Evolutionary conservation across 306 rosid species (phyloP).

Genomic region (Mimosa pudica): DNA sequence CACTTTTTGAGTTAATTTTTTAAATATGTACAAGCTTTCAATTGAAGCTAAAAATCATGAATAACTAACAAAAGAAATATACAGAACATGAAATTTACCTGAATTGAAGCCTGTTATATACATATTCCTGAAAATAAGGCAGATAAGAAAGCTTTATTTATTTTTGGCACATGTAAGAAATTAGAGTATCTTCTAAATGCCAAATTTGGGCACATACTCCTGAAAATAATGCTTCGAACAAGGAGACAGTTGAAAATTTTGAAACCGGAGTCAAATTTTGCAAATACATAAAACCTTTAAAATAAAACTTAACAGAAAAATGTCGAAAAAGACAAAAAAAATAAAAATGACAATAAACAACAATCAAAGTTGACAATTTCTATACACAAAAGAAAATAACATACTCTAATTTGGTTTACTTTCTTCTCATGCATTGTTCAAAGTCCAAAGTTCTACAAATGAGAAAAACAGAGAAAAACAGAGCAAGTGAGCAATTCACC

Average conservation of each 20-base stretch:
- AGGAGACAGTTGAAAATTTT: background rate
- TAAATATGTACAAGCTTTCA: background rate
- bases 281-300: background rate
- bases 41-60: conserved; percentile 28
- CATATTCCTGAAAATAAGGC: conserved; percentile 80
- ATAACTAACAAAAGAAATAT: conserved; percentile 16
- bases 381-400: background rate
- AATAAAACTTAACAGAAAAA: background rate
- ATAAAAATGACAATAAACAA: conserved; percentile 16
- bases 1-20: background rate
- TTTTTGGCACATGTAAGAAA: background rate
- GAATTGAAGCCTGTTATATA: conserved; percentile 91
- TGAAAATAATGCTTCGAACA: background rate
- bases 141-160: conserved; percentile 26
- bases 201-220: background rate
- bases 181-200: background rate
- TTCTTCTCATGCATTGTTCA: background rate
- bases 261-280: conserved; percentile 19
- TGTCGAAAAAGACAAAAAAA: background rate
- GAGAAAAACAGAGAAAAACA: conserved; percentile 14
- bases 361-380: background rate
- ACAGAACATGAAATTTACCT: conserved; percentile 51
- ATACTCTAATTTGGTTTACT: conserved; percentile 5
- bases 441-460: background rate
- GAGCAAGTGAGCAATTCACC: conserved; percentile 46